Base-by-base conservation (phyloP, 73 alveolate species). In the Breviolum minutum region DNA sequence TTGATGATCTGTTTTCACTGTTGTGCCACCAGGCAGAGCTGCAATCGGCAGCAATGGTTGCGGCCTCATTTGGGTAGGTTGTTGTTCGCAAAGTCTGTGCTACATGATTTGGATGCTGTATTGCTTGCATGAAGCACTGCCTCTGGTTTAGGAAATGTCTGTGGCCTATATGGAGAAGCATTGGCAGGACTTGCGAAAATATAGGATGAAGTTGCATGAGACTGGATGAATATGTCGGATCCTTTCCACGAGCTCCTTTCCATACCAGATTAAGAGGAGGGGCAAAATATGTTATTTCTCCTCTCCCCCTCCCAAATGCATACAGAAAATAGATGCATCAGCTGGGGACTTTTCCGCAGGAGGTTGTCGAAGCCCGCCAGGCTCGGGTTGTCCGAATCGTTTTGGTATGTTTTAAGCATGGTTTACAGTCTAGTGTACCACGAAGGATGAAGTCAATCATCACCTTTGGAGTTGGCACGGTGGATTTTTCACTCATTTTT, bases 111-210 rank as follows among this genome's bases (percentile, higher is more conserved):
- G 54, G 54, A 40, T 40, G 54, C 54, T 40, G 54, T 40, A 40
- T 40, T 40, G 29, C 71, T 9, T 17, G 90, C 16, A n/a, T n/a
- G 70, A 19, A 48, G 90, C 11, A 17, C 13, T 48, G 71, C 69
- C 11, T 13, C 7, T 2, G 22, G 40, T 60, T 81, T 81, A 86
- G 94, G 94, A 86, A 86, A 63, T 63, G 76, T 48, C 94, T 27
- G 94, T 86, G 10, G 70, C 94, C 81, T 86, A 62, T n/a, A 80
- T 63, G 94, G 94, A 86, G 48, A 86, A 86, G 94, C 77, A 61
- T 63, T 86, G 80, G 17, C 69, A 86, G 94, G 94, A 61, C 63
- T 27, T 71, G 40, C 29, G 0, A 30, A 71, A 71, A 30, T 17
- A 71, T 71, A 30, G 29, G 81, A n/a, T 20, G 82, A 73, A 12